Evolutionary conservation across 352 stramenopile species (phyloP).

Genomic region (Globisporangium paddicum): DNA sequence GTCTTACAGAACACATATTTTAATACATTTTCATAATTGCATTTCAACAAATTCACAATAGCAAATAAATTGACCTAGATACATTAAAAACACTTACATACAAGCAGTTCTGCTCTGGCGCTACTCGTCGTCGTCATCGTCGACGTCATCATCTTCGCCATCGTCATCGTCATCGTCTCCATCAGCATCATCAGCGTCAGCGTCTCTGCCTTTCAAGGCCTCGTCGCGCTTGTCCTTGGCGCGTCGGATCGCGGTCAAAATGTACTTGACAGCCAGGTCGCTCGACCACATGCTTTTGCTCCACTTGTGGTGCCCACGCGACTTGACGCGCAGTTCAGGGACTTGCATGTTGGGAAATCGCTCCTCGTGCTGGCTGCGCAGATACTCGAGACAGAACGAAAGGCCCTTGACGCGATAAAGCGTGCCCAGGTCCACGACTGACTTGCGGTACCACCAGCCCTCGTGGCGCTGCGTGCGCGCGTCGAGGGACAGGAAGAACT

Average conservation of each 20-base stretch:
- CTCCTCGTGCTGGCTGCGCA: conserved; percentile 16
- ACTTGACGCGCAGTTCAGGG: neutral
- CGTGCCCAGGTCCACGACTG: conserved; percentile 14
- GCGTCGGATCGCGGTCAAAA: conserved; percentile 16
- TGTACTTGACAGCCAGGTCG: neutral
- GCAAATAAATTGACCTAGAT: neutral
- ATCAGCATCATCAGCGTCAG: neutral
- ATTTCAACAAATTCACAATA: neutral
- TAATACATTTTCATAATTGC: neutral
- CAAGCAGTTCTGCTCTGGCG: neutral
- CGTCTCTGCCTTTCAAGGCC: too few relatives aligned
- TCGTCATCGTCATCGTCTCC: neutral
- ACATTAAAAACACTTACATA: neutral
- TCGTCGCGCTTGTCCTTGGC: conserved; percentile 9
- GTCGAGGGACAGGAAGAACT: conserved; percentile 27
- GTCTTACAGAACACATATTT: neutral
- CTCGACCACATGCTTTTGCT: conserved; percentile 33
- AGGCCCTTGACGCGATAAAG: conserved; percentile 15
- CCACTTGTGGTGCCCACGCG: conserved; percentile 12
- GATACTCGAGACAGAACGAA: conserved; percentile 17
- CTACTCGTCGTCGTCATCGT: neutral
- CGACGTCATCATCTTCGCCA: neutral
- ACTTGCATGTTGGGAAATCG: conserved; percentile 16
- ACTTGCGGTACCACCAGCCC: conserved; percentile 27
- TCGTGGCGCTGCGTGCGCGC: conserved; percentile 2